These are phyloP conservation scores for Microsporum audouinii DNA, from an alignment of 2,329 filamentous ascomycete genomes.

Conservation along the genomic window DNA sequence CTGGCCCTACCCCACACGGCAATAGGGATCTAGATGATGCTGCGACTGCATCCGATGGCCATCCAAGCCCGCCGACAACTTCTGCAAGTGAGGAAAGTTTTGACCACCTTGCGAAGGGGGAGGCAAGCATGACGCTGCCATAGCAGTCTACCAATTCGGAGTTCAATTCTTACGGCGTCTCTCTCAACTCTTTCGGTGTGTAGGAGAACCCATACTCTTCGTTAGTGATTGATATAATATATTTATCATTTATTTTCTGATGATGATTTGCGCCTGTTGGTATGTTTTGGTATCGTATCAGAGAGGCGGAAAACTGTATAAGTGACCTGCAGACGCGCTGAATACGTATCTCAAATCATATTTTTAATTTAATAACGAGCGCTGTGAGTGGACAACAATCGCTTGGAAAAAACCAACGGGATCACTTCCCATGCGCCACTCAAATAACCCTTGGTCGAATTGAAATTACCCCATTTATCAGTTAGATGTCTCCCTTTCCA, in stretches of 20 bases:
- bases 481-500: neutral
- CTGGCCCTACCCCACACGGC: constrained; percentile 15
- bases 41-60: constrained; percentile 6
- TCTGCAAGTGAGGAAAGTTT: constrained; percentile 39
- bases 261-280: neutral
- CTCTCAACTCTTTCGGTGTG: neutral
- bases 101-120: constrained; percentile 34
- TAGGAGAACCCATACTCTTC: neutral
- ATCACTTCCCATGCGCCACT: neutral
- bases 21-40: constrained; percentile 8
- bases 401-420: neutral
- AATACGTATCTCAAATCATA: neutral
- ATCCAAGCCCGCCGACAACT: constrained; percentile 29
- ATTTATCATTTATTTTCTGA: neutral
- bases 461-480: neutral
- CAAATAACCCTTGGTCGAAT: neutral
- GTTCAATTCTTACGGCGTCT: neutral
- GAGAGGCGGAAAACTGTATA: neutral
- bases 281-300: constrained; percentile 4
- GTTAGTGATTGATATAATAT: neutral
- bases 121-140: constrained; percentile 33
- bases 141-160: neutral
- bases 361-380: neutral
- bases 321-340: neutral
- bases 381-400: neutral